Evolutionary conservation across 352 stramenopile genomes (phyloP).

Genomic region (Phytophthora syringae): DNA sequence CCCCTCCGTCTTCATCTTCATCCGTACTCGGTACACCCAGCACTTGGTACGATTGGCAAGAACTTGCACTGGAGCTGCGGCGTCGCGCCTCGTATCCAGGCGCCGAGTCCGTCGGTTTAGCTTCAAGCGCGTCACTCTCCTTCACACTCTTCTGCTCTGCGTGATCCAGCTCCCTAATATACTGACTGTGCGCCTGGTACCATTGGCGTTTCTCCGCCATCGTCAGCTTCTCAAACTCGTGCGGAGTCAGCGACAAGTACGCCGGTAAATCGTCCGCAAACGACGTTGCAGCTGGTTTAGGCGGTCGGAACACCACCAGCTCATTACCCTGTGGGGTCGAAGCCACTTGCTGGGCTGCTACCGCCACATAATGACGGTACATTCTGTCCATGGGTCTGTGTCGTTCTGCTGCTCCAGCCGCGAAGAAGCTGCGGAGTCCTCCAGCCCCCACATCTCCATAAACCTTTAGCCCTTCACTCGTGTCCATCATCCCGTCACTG

Average conservation of each 20-base stretch:
- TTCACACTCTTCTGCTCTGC: constrained; percentile 17
- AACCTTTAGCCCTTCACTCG: constrained; percentile 33
- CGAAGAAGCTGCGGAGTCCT: constrained; percentile 52
- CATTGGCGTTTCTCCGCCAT: constrained; percentile 48
- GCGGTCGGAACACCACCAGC: constrained; percentile 46
- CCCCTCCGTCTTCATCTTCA: constrained; percentile 29
- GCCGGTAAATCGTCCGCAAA: constrained; percentile 38
- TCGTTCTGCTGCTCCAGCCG: constrained; percentile 29
- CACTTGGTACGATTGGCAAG: constrained; percentile 43
- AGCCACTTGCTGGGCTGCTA: constrained; percentile 36
- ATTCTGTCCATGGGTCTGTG: constrained; percentile 64
- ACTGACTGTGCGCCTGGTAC: constrained; percentile 42
- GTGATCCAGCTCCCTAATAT: constrained; percentile 35
- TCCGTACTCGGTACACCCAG: constrained; percentile 43
- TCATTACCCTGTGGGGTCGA: constrained; percentile 39
- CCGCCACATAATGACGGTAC: constrained; percentile 71
- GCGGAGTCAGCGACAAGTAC: constrained; percentile 53
- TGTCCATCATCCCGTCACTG: constrained; percentile 34
- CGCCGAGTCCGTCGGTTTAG: constrained; percentile 22
- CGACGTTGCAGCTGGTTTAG: constrained; percentile 5
- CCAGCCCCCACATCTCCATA: constrained; percentile 43
- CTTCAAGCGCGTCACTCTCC: constrained; percentile 19
- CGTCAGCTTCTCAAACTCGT: constrained; percentile 52
- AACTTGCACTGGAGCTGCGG: constrained; percentile 39
- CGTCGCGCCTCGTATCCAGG: constrained; percentile 8